Conservation (phyloP, 139 green algal genomes). For the Chlorella ohadii region DNA sequence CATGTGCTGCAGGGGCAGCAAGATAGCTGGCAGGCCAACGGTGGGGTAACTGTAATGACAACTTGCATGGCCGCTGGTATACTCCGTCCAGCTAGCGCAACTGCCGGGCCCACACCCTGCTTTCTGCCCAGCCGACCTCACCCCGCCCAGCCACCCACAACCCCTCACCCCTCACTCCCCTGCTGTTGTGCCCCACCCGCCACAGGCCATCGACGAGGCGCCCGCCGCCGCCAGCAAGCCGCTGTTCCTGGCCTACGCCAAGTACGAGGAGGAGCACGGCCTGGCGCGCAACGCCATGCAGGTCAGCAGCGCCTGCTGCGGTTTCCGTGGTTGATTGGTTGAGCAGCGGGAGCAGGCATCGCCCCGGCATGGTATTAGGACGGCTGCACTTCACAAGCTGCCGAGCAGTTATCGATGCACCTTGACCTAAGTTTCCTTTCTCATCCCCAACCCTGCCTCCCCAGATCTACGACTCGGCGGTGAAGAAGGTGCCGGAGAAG, state of each 20-base stretch:
- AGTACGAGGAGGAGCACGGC: constrained; percentile 94
- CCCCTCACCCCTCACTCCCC: neutral
- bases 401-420: too few species aligned
- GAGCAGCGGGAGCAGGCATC: too few species aligned
- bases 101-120: too few species aligned
- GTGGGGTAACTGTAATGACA: too few species aligned
- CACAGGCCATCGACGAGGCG: constrained; percentile 60
- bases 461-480: constrained; percentile 76
- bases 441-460: neutral
- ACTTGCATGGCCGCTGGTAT: too few species aligned
- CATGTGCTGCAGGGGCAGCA: too few species aligned
- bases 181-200: neutral
- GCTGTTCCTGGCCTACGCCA: constrained; percentile 87
- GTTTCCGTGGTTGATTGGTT: neutral
- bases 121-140: too few species aligned
- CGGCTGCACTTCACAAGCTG: too few species aligned
- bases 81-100: too few species aligned
- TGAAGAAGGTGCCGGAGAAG: constrained; percentile 71
- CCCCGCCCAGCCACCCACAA: neutral
- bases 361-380: too few species aligned
- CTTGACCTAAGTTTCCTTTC: too few species aligned
- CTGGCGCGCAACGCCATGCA: constrained; percentile 92
- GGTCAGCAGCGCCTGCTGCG: constrained; percentile 33
- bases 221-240: constrained; percentile 68
- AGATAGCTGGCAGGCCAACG: too few species aligned